These are phyloP conservation scores for Silene vulgaris DNA, from an alignment of 179 eudicot genomes.

Conservation along the genomic window DNA sequence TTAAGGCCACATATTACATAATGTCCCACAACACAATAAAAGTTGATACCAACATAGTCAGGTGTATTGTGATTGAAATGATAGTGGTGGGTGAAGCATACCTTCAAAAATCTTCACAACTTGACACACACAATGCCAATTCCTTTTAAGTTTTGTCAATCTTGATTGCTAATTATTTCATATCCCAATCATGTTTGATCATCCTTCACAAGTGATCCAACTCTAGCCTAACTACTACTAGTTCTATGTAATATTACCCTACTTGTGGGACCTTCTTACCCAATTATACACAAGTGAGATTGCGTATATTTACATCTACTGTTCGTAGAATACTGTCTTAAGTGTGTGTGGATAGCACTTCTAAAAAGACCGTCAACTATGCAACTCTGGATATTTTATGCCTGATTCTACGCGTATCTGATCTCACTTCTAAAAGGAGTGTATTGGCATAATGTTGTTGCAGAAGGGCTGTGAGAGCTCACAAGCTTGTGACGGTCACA, in stretches of 20 bases:
- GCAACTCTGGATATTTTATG: too few species aligned
- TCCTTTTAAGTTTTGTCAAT: slow-evolving; percentile 25
- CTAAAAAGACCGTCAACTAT: too few species aligned
- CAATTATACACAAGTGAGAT: background rate
- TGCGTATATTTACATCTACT: too few species aligned
- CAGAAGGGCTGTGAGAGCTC: too few species aligned
- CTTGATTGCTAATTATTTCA: slow-evolving; percentile 28
- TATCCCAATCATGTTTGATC: slow-evolving; percentile 28
- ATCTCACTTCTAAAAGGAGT: background rate
- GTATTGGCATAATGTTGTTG: background rate
- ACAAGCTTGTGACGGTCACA: too few species aligned
- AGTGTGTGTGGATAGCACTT: too few species aligned
- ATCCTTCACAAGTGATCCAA: slow-evolving; percentile 26
- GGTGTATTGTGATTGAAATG: slow-evolving; percentile 23
- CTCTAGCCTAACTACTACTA: slow-evolving; percentile 21
- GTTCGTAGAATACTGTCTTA: too few species aligned
- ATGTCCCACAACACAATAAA: background rate
- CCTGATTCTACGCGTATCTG: too few species aligned
- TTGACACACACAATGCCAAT: slow-evolving; percentile 20
- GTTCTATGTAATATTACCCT: slow-evolving; percentile 11
- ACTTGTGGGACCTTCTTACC: slow-evolving; percentile 8
- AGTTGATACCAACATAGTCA: slow-evolving; percentile 19
- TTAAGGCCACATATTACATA: too few species aligned
- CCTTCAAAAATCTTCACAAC: slow-evolving; percentile 22
- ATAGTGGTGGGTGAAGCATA: slow-evolving; percentile 28